These are phyloP conservation scores for Onygenales sp. DNA, from an alignment of 2,329 filamentous ascomycete genomes.

Conservation along the genomic window DNA sequence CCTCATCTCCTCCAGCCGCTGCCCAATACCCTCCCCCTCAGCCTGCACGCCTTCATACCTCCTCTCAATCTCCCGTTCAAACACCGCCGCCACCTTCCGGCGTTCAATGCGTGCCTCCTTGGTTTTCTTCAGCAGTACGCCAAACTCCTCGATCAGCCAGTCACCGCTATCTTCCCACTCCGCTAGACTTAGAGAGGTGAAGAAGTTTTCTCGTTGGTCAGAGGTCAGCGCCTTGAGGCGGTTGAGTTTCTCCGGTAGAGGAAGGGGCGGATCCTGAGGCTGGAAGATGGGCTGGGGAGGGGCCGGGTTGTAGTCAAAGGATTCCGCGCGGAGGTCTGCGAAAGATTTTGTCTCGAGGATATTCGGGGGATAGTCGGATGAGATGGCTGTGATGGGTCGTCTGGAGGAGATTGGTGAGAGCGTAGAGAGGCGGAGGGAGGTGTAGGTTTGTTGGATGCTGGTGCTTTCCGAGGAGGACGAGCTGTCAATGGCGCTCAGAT, in stretches of 20 bases:
- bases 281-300: conserved; percentile 15
- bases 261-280: conserved; percentile 14
- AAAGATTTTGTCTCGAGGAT: conserved; percentile 39
- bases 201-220: conserved; percentile 39
- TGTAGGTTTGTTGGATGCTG: conserved; percentile 5
- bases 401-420: conserved; percentile 19
- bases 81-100: conserved; percentile 41
- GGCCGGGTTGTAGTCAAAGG: conserved; percentile 38
- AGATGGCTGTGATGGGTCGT: conserved; percentile 20
- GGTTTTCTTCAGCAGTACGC: conserved; percentile 40
- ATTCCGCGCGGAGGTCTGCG: conserved; percentile 38
- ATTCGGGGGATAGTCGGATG: conserved; percentile 40
- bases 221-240: conserved; percentile 27
- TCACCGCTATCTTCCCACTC: conserved; percentile 56
- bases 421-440: conserved; percentile 18
- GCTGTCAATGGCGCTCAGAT: conserved; percentile 12
- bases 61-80: conserved; percentile 46
- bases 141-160: conserved; percentile 49
- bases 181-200: conserved; percentile 41
- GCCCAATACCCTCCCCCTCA: conserved; percentile 39
- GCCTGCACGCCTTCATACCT: conserved; percentile 43
- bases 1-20: conserved; percentile 46
- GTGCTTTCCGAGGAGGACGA: conserved; percentile 5
- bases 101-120: conserved; percentile 45
- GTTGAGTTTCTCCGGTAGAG: conserved; percentile 27